phyloP scores from a whole-genome alignment of 202 grass and related monocot genomes.

The Setaria italica region DNA sequence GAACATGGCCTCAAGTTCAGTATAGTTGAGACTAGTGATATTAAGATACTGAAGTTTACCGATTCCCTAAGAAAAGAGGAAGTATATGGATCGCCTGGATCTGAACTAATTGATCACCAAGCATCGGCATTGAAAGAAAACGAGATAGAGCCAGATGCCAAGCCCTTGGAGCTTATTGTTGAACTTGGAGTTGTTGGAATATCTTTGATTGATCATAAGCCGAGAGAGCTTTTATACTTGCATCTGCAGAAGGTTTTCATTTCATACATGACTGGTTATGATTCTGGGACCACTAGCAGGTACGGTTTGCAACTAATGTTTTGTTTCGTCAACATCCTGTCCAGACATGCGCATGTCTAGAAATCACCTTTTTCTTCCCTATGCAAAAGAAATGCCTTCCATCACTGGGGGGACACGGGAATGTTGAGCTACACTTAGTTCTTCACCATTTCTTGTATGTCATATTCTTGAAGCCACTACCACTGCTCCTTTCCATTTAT shows the following conservation, averaged over 20 bases:
- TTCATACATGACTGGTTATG: slow-evolving; percentile 88
- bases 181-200: slow-evolving; percentile 94
- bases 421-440: slow-evolving; percentile 31
- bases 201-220: slow-evolving; percentile 94
- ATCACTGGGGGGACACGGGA: slow-evolving; percentile 15
- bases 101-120: slow-evolving; percentile 48
- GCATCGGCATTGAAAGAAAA: slow-evolving; percentile 44
- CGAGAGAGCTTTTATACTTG: slow-evolving; percentile 90
- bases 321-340: slow-evolving; percentile 26
- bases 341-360: neutral
- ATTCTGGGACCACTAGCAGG: slow-evolving; percentile 90
- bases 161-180: slow-evolving; percentile 86
- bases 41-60: slow-evolving; percentile 72
- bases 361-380: slow-evolving; percentile 12
- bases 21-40: slow-evolving; percentile 64
- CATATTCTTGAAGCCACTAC: slow-evolving; percentile 19
- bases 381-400: slow-evolving; percentile 28
- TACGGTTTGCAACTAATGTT: slow-evolving; percentile 43
- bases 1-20: slow-evolving; percentile 67
- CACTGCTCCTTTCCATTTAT: neutral
- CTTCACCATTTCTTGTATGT: slow-evolving; percentile 16
- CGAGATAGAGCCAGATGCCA: slow-evolving; percentile 49
- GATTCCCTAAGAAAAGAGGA: slow-evolving; percentile 62
- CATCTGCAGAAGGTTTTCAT: slow-evolving; percentile 86
- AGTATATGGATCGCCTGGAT: slow-evolving; percentile 34